Base-by-base conservation (phyloP, 495 filamentous ascomycete species). In the Daldinia concentrica region DNA sequence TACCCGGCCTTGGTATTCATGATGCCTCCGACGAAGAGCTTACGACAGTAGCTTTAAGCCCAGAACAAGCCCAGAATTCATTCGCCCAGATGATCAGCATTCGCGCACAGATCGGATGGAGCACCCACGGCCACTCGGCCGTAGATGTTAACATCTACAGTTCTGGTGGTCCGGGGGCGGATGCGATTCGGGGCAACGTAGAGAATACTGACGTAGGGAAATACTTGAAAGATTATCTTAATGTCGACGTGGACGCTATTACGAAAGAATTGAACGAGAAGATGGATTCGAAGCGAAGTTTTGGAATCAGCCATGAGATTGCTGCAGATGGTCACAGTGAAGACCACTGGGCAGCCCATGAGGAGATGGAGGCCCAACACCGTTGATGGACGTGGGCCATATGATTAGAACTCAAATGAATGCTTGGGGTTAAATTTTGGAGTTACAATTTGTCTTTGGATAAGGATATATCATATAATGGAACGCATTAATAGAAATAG, bases 111-210 rank as follows among this genome's bases (percentile, higher is more conserved):
- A 87, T 97, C 54, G 96, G 95, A 12, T 99, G 96, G 96, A 89
- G 84, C 32, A 97, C 93, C 0, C 93, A 96, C 75, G 94, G 94
- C 17, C 94, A 98, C 81, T 93, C 90, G 43, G 92, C 86, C 43
- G 93, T 93, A 12, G 94, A 98, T 77, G 94, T 98, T 57, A 97
- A 98, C 77, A 91, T 97, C 71, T 98, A 97, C 77, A 89, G 90
- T 64, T 91, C 90, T 0, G 78, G 79, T 19, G 86, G 86, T 4
- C 76, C 76, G 1, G 82, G 76, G 4, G 75, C 85, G 0, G 83
- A 85, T 2, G 72, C 72, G 27, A 79, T 98, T 17, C 74, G 85
- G 1, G 95, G 95, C 4, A 98, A 98, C 77, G 89, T 95, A 65
- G 95, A 99, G 83, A 99, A 99, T 77, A 99, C 92, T 4, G 92